A percentile compares a stretch with the other conserved stretches of the same genome.
Evolutionary conservation across 2,329 filamentous ascomycete genomes (phyloP).

Genomic region (Coniochaeta ligniaria): DNA sequence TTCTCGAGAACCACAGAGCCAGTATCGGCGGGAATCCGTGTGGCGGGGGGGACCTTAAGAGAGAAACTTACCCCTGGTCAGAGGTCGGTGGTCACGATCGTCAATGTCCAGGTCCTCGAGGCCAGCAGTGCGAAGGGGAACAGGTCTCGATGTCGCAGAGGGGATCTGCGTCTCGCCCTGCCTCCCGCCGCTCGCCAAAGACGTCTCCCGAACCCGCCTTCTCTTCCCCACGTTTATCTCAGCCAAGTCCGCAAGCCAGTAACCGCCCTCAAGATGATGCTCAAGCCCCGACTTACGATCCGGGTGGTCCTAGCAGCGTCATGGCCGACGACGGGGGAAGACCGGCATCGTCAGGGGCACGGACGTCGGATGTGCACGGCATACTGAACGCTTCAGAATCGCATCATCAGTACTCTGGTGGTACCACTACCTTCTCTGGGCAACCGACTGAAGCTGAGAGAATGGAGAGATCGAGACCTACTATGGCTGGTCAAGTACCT

Average conservation of each 20-base stretch:
- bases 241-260: conserved; percentile 20
- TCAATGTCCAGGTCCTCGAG: conserved; percentile 52
- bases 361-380: conserved; percentile 32
- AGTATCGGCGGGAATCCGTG: conserved; percentile 7
- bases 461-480: conserved; percentile 11
- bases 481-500: conserved; percentile 2
- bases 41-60: conserved; percentile 10
- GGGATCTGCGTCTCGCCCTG: conserved; percentile 48
- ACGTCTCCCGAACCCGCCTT: neutral
- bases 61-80: conserved; percentile 10
- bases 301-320: conserved; percentile 12
- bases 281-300: conserved; percentile 18
- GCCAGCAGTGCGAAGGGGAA: conserved; percentile 46
- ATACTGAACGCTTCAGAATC: conserved; percentile 35
- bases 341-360: conserved; percentile 19
- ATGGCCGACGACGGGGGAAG: conserved; percentile 19
- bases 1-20: conserved; percentile 6
- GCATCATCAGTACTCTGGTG: conserved; percentile 11
- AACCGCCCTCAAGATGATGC: conserved; percentile 22
- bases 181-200: conserved; percentile 33
- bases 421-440: conserved; percentile 8
- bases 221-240: conserved; percentile 14
- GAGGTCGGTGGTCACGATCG: conserved; percentile 21
- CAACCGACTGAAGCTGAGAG: conserved; percentile 11
- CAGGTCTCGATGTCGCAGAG: conserved; percentile 59